These are phyloP conservation scores for Angomonas deanei DNA, from an alignment of 208 protist genomes.

Conservation along the genomic window DNA sequence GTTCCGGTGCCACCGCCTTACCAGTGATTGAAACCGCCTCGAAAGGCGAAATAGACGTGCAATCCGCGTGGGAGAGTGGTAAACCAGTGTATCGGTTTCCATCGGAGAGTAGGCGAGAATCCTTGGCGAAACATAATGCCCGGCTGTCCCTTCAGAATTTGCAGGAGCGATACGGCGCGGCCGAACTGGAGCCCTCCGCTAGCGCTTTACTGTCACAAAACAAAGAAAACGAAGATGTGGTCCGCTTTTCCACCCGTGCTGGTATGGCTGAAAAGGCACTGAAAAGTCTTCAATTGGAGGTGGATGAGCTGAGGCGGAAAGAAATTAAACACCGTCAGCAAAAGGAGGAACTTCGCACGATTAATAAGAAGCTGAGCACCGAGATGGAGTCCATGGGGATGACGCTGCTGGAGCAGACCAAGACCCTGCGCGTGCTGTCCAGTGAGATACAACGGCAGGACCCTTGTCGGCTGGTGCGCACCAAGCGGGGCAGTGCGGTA, in stretches of 20 bases:
- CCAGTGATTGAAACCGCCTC: too few species aligned
- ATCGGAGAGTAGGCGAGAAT: too few species aligned
- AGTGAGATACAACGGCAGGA: constrained; percentile 42
- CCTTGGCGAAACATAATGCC: too few species aligned
- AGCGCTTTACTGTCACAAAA: too few species aligned
- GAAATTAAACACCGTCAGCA: constrained; percentile 24
- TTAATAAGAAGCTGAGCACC: constrained; percentile 39
- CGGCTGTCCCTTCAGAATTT: too few species aligned
- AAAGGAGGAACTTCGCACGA: constrained; percentile 18
- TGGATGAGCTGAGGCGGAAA: constrained; percentile 35
- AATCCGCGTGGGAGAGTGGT: too few species aligned
- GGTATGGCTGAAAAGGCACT: constrained; percentile 42
- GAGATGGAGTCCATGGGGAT: constrained; percentile 51
- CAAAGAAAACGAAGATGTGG: background rate
- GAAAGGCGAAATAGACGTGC: too few species aligned
- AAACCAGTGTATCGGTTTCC: too few species aligned
- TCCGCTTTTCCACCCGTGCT: constrained; percentile 13
- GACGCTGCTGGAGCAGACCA: constrained; percentile 52
- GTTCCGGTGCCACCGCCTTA: too few species aligned
- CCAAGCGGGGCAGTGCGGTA: background rate
- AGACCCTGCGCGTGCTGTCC: constrained; percentile 33
- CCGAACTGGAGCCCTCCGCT: too few species aligned
- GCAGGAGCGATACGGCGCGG: too few species aligned
- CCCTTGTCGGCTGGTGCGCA: constrained; percentile 48
- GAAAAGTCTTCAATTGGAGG: constrained; percentile 34